Evolutionary conservation across 257 asterid genomes (phyloP).

Genomic region (Solanum rostratum): DNA sequence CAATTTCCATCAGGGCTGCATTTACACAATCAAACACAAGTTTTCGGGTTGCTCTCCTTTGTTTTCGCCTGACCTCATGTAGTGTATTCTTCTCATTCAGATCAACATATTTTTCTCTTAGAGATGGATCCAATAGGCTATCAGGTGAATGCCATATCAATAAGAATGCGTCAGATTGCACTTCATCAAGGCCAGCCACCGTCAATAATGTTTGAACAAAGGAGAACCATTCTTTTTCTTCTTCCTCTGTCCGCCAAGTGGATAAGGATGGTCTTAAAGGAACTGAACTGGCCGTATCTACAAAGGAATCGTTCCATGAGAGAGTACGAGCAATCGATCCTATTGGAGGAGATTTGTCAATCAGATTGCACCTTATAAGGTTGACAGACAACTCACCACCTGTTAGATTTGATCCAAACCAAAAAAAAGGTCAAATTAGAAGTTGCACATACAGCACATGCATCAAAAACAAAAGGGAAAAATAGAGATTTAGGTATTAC

Average conservation of each 20-base stretch:
- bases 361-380: conserved; percentile 43
- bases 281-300: conserved; percentile 55
- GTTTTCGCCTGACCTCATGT: conserved; percentile 61
- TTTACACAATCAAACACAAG: conserved; percentile 82
- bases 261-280: conserved; percentile 29
- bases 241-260: conserved; percentile 41
- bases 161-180: conserved; percentile 27
- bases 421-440: not conserved
- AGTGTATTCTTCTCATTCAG: conserved; percentile 32
- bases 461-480: not conserved
- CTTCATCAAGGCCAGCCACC: conserved; percentile 52
- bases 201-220: conserved; percentile 49
- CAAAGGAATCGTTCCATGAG: conserved; percentile 50
- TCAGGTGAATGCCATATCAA: conserved; percentile 68
- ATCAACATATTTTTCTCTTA: conserved; percentile 57
- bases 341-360: conserved; percentile 93
- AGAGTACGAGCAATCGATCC: conserved; percentile 86
- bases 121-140: conserved; percentile 73
- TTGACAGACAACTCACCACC: conserved; percentile 36
- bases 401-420: conserved; percentile 10
- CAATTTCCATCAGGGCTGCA: conserved; percentile 46
- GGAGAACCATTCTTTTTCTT: conserved; percentile 55
- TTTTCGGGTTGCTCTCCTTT: conserved; percentile 60
- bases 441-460: not conserved
- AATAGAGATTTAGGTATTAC: not conserved